These are phyloP conservation scores for Penicillium coffeae DNA, from an alignment of 495 filamentous ascomycete genomes.

Conservation along the genomic window DNA sequence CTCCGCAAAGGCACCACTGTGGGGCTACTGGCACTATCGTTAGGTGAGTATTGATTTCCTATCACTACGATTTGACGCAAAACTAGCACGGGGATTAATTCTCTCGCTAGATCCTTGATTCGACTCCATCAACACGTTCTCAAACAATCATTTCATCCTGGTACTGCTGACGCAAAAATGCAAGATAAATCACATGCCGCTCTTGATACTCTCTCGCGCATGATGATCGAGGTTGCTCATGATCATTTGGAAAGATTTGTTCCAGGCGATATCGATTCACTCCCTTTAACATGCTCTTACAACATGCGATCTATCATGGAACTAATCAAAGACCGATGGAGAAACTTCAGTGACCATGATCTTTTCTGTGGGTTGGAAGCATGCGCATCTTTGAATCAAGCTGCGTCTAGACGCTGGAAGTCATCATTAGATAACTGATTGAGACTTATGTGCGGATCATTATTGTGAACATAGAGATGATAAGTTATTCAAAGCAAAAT, in stretches of 20 bases:
- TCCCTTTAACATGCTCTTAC: constrained; percentile 1
- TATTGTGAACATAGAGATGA: no score
- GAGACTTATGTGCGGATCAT: no score
- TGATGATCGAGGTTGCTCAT: constrained; percentile 3
- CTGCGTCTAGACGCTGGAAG: background rate
- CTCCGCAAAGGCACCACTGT: background rate
- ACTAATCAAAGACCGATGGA: background rate
- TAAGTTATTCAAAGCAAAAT: no score
- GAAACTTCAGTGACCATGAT: background rate
- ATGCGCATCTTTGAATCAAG: constrained; percentile 1
- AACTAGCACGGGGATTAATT: background rate
- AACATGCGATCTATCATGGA: constrained; percentile 8
- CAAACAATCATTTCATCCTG: background rate
- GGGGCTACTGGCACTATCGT: constrained; percentile 4
- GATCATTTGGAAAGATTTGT: constrained; percentile 1
- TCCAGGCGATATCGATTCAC: background rate
- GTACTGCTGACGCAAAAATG: background rate
- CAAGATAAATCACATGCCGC: background rate
- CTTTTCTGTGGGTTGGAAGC: background rate
- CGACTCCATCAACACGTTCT: constrained; percentile 1
- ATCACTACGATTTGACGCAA: no score
- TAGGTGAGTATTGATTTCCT: constrained; percentile 1
- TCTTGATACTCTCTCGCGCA: constrained; percentile 2
- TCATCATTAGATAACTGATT: background rate
- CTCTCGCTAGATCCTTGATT: constrained; percentile 2